Conservation (phyloP, 2,329 filamentous ascomycete species). For the Cordyceps fumosorosea region DNA sequence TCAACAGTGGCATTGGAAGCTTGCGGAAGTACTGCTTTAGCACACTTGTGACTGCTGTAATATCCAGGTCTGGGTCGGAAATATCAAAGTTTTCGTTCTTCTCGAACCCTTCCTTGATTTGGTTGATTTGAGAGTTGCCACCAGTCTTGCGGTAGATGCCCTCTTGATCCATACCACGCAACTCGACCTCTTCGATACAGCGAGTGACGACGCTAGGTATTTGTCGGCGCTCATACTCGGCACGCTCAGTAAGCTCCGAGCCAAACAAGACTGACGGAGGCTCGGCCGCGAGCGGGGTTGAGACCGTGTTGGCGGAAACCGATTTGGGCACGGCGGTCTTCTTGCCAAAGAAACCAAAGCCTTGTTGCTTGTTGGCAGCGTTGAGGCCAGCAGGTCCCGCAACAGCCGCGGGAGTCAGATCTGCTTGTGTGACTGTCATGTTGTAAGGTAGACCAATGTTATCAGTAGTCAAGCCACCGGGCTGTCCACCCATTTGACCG, state of each 20-base stretch:
- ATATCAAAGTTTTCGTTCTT: slow-evolving; percentile 82
- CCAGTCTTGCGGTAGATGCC: slow-evolving; percentile 98
- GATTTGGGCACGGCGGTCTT: slow-evolving; percentile 47
- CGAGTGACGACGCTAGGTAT: slow-evolving; percentile 87
- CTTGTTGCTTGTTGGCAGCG: slow-evolving; percentile 35
- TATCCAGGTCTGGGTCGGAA: slow-evolving; percentile 87
- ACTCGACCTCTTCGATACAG: slow-evolving; percentile 94
- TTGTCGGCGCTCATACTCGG: slow-evolving; percentile 80
- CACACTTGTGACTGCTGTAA: slow-evolving; percentile 90
- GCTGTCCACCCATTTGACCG: slow-evolving; percentile 39
- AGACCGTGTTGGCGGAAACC: slow-evolving; percentile 36
- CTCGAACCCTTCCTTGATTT: slow-evolving; percentile 87
- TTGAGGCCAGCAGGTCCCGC: slow-evolving; percentile 19
- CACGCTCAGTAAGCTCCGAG: slow-evolving; percentile 77
- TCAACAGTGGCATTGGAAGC: slow-evolving; percentile 81
- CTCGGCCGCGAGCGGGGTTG: slow-evolving; percentile 40
- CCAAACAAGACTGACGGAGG: slow-evolving; percentile 67
- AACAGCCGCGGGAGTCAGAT: slow-evolving; percentile 27
- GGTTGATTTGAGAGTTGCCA: slow-evolving; percentile 82
- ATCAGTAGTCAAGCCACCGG: slow-evolving; percentile 51
- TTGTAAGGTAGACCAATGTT: slow-evolving; percentile 66
- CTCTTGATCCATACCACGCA: slow-evolving; percentile 93
- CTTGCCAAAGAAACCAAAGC: slow-evolving; percentile 67
- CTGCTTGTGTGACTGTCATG: slow-evolving; percentile 53
- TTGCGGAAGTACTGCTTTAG: slow-evolving; percentile 97